These are phyloP conservation scores for Hortaea werneckii DNA, from an alignment of 2,329 filamentous ascomycete species.

Conservation along the genomic window DNA sequence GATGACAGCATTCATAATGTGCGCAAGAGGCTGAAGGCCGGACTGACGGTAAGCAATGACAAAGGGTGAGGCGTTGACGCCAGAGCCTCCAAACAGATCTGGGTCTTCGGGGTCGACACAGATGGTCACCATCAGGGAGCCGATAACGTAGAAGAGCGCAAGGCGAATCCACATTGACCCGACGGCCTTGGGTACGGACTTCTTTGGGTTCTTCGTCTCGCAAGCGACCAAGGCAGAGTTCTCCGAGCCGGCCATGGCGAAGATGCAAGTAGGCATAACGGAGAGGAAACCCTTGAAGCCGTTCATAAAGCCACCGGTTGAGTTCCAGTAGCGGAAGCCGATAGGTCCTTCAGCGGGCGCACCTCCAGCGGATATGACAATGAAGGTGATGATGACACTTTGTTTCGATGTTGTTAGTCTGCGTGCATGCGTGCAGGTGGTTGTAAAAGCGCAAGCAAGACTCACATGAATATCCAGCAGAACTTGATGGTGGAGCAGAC, in stretches of 20 bases:
- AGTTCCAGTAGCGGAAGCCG: slow-evolving; percentile 18
- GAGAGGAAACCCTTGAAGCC: slow-evolving; percentile 21
- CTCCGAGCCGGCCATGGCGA: slow-evolving; percentile 5
- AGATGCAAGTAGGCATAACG: slow-evolving; percentile 11
- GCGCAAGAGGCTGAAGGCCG: slow-evolving; percentile 26
- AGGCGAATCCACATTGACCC: slow-evolving; percentile 7
- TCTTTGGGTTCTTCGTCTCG: slow-evolving; percentile 21
- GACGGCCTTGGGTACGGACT: slow-evolving; percentile 2
- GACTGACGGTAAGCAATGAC: slow-evolving; percentile 53
- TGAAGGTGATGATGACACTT: slow-evolving; percentile 54
- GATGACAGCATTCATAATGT: slow-evolving; percentile 42
- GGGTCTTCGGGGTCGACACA: slow-evolving; percentile 23
- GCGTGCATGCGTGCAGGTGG: too few relatives aligned
- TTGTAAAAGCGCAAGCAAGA: too few relatives aligned
- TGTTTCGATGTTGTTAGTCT: too few relatives aligned
- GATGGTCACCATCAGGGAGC: background rate
- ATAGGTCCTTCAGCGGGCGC: slow-evolving; percentile 25
- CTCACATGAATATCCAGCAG: slow-evolving; percentile 20
- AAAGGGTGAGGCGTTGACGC: slow-evolving; percentile 42
- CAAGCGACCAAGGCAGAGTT: slow-evolving; percentile 25
- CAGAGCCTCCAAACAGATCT: slow-evolving; percentile 40
- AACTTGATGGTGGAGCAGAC: slow-evolving; percentile 26
- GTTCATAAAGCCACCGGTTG: slow-evolving; percentile 1
- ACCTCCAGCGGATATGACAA: slow-evolving; percentile 35
- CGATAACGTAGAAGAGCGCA: slow-evolving; percentile 13